Percentiles rank a stretch among this genome's conserved stretches.
These are phyloP conservation scores for Gossypium laxum DNA, from an alignment of 441 rosid genomes.

Conservation along the genomic window DNA sequence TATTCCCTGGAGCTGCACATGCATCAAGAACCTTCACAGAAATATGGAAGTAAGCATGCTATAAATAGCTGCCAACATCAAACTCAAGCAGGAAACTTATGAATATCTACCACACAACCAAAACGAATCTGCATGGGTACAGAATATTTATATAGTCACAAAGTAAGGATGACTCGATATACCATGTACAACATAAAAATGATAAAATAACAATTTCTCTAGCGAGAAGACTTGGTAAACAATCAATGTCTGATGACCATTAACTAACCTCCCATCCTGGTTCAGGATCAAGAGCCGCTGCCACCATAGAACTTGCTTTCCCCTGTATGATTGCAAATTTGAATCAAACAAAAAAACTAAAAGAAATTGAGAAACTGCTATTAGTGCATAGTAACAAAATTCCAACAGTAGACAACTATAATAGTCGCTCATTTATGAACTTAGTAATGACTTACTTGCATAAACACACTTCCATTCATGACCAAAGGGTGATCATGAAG, in stretches of 20 bases:
- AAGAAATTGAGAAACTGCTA: neutral
- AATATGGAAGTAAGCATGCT: constrained; percentile 12
- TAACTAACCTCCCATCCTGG: constrained; percentile 68
- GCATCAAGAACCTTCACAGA: constrained; percentile 73
- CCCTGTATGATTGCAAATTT: constrained; percentile 36
- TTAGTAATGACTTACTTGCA: constrained; percentile 43
- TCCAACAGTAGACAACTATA: neutral
- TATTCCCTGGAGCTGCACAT: constrained; percentile 95
- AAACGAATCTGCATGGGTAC: neutral
- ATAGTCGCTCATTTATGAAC: neutral
- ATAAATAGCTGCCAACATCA: constrained; percentile 11
- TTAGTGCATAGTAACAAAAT: neutral
- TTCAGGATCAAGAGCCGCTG: constrained; percentile 62
- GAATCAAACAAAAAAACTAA: neutral
- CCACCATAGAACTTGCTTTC: constrained; percentile 90
- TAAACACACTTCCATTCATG: constrained; percentile 50
- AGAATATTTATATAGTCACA: neutral
- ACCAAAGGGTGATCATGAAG: constrained; percentile 78
- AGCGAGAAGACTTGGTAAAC: neutral
- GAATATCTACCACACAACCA: neutral
- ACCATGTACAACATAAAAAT: neutral
- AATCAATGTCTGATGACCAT: constrained; percentile 1
- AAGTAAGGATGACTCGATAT: neutral
- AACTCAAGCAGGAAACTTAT: constrained; percentile 3
- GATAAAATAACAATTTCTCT: neutral